Evolutionary conservation across 345 rosid genomes (phyloP), one percentile per base, ranked within the genome.

Genomic region (Hibiscus trionum): DNA sequence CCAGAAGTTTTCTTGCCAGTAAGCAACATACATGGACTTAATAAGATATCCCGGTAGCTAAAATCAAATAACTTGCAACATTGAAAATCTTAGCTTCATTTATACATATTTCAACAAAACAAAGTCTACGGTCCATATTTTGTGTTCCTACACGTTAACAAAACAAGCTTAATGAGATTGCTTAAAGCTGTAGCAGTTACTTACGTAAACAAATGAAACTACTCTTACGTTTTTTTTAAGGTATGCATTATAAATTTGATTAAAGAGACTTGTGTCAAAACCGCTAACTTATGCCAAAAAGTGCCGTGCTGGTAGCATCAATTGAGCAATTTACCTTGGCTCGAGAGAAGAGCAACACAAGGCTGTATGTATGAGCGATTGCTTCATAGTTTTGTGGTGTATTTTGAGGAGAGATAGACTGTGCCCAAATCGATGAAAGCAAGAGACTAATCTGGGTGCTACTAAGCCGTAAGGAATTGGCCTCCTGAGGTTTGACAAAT

Each of bases 401-500:
- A 82, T 93, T 96, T 80, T 82, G 85, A 67, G 97, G 93, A 76
- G 94, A 93, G 76, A 96, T 80, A 31, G 98, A 89, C 80, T 89
- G 91, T 68, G 91, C 96, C 97, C 98, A 96, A 73, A 96, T 82
- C 73, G 98, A 91, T 79, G 97, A 89, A 72, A 93, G 92, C 84
- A 93, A 79, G 72, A 93, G 91, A 76, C 89, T 85, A 75, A 96
- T 96, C 88, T 96, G 99, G 76, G 79, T 91, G 79, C 93, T 93
- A 72, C 96, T 93, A 84, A 96, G 78, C 84, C 98, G 87, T 75
- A 91, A 81, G 72, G 86, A 86, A 78, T 73, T 80, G 78, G 79
- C 83, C 76, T 83, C 97, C 97, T 93, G 90, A 73, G 71, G 69
- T 57, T 71, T 66, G 75, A 64, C 7, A 37, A 58, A 53, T 11